Percentiles rank a stretch among this genome's conserved stretches.
phyloP scores from a whole-genome alignment of 2,329 filamentous ascomycete species.

The Alternaria burnsii region DNA sequence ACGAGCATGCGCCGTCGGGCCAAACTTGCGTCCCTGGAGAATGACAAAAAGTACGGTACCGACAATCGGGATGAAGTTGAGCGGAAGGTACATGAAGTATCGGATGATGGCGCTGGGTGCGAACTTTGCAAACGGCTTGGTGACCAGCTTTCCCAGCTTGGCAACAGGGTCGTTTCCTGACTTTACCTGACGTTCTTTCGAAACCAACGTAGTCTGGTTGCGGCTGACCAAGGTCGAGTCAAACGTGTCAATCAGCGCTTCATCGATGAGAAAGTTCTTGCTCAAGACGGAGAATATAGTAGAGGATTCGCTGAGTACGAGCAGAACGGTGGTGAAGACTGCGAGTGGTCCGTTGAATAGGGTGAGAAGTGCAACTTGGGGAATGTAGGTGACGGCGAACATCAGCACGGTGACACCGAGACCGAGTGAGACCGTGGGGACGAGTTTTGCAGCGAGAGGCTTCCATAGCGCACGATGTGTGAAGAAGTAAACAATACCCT shows the following conservation, averaged over 20 bases:
- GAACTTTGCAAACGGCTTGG: slow-evolving; percentile 63
- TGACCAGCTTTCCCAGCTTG: slow-evolving; percentile 65
- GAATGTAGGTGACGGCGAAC: slow-evolving; percentile 88
- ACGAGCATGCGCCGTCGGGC: slow-evolving; percentile 65
- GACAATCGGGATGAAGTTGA: slow-evolving; percentile 92
- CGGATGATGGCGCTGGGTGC: slow-evolving; percentile 70
- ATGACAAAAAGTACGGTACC: slow-evolving; percentile 83
- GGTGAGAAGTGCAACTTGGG: slow-evolving; percentile 82
- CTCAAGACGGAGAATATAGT: slow-evolving; percentile 63
- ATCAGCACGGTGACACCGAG: slow-evolving; percentile 76
- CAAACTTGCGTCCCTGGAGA: slow-evolving; percentile 67
- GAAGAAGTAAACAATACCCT: slow-evolving; percentile 70
- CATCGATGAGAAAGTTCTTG: slow-evolving; percentile 78
- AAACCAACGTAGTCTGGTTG: slow-evolving; percentile 69
- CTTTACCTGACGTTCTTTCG: slow-evolving; percentile 77
- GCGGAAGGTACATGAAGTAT: slow-evolving; percentile 84
- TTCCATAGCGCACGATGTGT: slow-evolving; percentile 66
- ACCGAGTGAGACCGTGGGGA: slow-evolving; percentile 73
- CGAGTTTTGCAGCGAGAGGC: slow-evolving; percentile 65
- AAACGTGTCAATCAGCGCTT: slow-evolving; percentile 87
- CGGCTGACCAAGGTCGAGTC: slow-evolving; percentile 72
- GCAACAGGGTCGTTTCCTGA: slow-evolving; percentile 61
- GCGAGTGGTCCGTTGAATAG: slow-evolving; percentile 86
- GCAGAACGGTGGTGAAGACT: slow-evolving; percentile 73
- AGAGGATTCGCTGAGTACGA: slow-evolving; percentile 64